A percentile compares a stretch with the other conserved stretches of the same genome.
Conservation (phyloP, 768 basidiomycete species). For the Mycena rosella region DNA sequence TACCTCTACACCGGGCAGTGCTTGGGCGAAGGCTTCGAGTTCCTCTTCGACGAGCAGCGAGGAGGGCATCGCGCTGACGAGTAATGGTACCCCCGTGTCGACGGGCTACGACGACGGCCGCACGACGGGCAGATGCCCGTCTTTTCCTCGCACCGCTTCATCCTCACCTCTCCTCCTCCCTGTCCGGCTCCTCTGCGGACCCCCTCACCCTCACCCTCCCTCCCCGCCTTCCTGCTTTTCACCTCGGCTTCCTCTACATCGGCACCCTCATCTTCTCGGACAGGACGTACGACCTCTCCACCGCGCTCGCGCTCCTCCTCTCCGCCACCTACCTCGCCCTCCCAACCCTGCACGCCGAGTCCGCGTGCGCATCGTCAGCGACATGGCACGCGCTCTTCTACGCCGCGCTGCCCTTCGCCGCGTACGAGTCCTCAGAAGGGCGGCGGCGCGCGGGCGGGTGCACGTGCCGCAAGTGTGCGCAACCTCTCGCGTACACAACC, state of each 20-base stretch:
- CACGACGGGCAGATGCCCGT: slow-evolving; percentile 70
- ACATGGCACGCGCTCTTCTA: slow-evolving; percentile 94
- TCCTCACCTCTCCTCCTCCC: slow-evolving; percentile 65
- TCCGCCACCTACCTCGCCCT: slow-evolving; percentile 86
- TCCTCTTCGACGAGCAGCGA: slow-evolving; percentile 85
- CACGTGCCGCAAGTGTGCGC: slow-evolving; percentile 85
- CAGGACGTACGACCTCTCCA: slow-evolving; percentile 91
- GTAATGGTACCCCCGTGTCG: slow-evolving; percentile 77
- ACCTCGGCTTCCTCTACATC: slow-evolving; percentile 96
- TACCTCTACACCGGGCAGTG: slow-evolving; percentile 95
- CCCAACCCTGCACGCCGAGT: slow-evolving; percentile 81
- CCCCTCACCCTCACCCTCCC: slow-evolving; percentile 83
- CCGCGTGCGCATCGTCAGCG: slow-evolving; percentile 85
- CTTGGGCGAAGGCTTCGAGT: slow-evolving; percentile 89
- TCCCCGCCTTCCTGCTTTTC: slow-evolving; percentile 93
- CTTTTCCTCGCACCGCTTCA: slow-evolving; percentile 94
- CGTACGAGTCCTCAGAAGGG: slow-evolving; percentile 81
- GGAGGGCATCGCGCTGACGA: slow-evolving; percentile 83
- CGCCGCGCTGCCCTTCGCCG: slow-evolving; percentile 82
- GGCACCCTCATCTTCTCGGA: slow-evolving; percentile 95
- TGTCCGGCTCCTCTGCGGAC: slow-evolving; percentile 44
- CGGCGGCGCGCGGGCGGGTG: slow-evolving; percentile 88
- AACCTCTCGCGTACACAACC: slow-evolving; percentile 45
- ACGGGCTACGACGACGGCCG: slow-evolving; percentile 69
- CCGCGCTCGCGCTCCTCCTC: slow-evolving; percentile 90